Evolutionary conservation across 768 basidiomycete species (phyloP).

Genomic region (Gautieria morchelliformis): DNA sequence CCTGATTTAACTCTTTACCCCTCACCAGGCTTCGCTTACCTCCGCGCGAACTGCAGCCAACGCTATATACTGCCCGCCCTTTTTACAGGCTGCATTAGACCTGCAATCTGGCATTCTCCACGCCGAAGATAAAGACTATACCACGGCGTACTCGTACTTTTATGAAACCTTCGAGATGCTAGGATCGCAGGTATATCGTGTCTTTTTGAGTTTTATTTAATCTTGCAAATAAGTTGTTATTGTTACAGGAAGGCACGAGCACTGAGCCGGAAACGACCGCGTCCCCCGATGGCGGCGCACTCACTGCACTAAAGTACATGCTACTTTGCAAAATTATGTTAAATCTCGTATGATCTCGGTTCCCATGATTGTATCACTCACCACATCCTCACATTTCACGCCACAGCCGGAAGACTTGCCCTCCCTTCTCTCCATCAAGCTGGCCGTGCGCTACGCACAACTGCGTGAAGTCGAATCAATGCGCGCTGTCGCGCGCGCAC

Average conservation of each 20-base stretch:
- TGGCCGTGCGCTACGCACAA: slow-evolving; percentile 81
- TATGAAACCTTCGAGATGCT: slow-evolving; percentile 94
- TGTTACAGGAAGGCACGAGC: background rate
- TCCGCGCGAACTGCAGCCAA: slow-evolving; percentile 91
- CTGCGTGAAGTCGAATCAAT: slow-evolving; percentile 88
- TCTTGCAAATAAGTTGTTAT: background rate
- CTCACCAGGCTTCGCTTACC: slow-evolving; percentile 66
- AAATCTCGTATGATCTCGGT: slow-evolving; percentile 55
- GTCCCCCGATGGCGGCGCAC: slow-evolving; percentile 31
- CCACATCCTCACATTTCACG: background rate
- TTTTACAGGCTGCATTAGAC: slow-evolving; percentile 51
- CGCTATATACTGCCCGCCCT: slow-evolving; percentile 84
- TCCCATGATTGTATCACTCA: background rate
- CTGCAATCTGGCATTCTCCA: slow-evolving; percentile 76
- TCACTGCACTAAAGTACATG: slow-evolving; percentile 95
- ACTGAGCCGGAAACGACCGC: background rate
- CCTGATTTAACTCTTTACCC: background rate
- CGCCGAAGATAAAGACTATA: slow-evolving; percentile 97
- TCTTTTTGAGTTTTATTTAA: background rate
- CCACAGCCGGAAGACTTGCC: slow-evolving; percentile 87
- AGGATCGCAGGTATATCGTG: slow-evolving; percentile 46
- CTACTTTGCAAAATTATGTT: slow-evolving; percentile 97
- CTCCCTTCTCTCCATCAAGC: slow-evolving; percentile 75
- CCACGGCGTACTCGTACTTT: slow-evolving; percentile 94
- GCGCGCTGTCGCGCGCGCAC: slow-evolving; percentile 90